These are phyloP conservation scores for Cucumis melo DNA, from an alignment of 306 rosid species.

Conservation along the genomic window DNA sequence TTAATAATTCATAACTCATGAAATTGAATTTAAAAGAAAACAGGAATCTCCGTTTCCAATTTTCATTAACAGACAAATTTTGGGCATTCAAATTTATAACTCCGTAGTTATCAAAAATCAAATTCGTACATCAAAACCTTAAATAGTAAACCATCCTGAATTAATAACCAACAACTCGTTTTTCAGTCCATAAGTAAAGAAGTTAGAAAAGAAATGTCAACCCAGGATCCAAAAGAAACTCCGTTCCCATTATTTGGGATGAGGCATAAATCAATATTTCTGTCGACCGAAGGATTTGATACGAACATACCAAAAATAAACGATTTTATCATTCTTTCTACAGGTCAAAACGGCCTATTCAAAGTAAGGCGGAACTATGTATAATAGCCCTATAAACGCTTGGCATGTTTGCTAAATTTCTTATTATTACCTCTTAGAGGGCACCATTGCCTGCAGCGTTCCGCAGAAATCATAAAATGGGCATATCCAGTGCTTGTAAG, in stretches of 20 bases:
- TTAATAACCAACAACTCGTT: background rate
- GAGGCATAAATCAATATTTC: background rate
- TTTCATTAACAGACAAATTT: background rate
- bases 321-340: background rate
- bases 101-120: background rate
- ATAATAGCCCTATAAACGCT: background rate
- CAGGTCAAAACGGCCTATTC: background rate
- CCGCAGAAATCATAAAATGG: slow-evolving; percentile 26
- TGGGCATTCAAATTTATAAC: background rate
- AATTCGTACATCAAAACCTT: background rate
- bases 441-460: background rate
- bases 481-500: slow-evolving; percentile 66
- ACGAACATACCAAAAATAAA: background rate
- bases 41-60: background rate
- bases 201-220: background rate
- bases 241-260: background rate
- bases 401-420: background rate
- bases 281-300: too few species aligned
- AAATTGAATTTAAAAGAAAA: background rate
- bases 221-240: background rate
- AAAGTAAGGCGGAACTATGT: background rate
- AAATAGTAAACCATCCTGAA: background rate
- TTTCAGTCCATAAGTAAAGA: background rate
- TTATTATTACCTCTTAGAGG: background rate
- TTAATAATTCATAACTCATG: background rate